These are phyloP conservation scores for Fusarium sp. DNA, from an alignment of 2,329 filamentous ascomycete species.

Conservation along the genomic window DNA sequence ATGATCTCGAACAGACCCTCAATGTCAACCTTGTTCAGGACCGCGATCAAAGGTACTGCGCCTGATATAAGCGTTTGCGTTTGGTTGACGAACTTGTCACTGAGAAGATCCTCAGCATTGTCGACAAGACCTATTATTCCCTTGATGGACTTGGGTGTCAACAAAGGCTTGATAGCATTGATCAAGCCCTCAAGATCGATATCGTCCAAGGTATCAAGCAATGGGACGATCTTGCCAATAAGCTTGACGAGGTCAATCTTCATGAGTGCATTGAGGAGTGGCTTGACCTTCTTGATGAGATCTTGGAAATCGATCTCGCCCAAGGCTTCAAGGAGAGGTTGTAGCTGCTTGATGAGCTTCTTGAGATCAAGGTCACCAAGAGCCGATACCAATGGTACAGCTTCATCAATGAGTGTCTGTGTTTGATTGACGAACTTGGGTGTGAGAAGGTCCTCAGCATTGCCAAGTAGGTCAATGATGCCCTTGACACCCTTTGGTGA, in stretches of 20 bases:
- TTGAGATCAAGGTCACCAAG: slow-evolving; percentile 54
- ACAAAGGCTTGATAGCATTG: slow-evolving; percentile 52
- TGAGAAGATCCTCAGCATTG: slow-evolving; percentile 57
- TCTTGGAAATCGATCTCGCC: slow-evolving; percentile 53
- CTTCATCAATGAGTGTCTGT: slow-evolving; percentile 52
- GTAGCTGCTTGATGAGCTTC: slow-evolving; percentile 50
- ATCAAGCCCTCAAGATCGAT: slow-evolving; percentile 55
- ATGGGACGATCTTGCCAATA: slow-evolving; percentile 49
- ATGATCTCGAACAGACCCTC: slow-evolving; percentile 54
- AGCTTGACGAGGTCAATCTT: slow-evolving; percentile 52
- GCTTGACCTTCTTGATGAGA: slow-evolving; percentile 50
- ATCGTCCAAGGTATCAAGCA: slow-evolving; percentile 51
- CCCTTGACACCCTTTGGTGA: slow-evolving; percentile 52
- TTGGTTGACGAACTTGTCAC: slow-evolving; percentile 57
- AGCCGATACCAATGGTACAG: slow-evolving; percentile 55
- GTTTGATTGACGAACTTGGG: slow-evolving; percentile 51
- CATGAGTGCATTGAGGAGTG: slow-evolving; percentile 49
- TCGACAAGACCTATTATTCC: slow-evolving; percentile 54
- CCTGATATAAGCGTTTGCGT: slow-evolving; percentile 56
- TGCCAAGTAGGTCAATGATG: slow-evolving; percentile 52
- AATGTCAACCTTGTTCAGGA: slow-evolving; percentile 56
- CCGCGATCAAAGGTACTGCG: slow-evolving; percentile 55
- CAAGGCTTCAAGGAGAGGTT: slow-evolving; percentile 52
- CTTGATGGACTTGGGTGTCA: slow-evolving; percentile 53
- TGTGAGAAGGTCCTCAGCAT: slow-evolving; percentile 54